Evolutionary conservation across 176 grass and related monocot species (phyloP), one percentile per base, ranked within the genome.

Genomic region (Coix lacrymajobi): DNA sequence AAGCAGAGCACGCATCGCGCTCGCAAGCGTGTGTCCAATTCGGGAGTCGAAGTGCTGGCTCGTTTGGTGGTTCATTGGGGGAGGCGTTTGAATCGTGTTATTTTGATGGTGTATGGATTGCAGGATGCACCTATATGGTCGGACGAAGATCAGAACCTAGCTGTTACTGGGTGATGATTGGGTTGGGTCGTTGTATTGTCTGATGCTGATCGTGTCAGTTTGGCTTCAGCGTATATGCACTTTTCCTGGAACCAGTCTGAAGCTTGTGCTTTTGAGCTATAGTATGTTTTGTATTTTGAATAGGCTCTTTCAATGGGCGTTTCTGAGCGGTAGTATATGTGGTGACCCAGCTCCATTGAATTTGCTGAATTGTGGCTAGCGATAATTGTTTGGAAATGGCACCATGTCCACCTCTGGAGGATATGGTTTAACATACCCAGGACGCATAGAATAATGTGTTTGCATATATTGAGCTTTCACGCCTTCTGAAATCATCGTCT

Each of bases 101-200:
- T 38, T 77, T 39, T 41, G n/a, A 16, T 41, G 56, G 14, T 28
- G 3, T 61, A 24, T 61, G 8, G 14, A 14, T 40, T 36, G 79
- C 15, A 97, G 88, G 86, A 91, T 71, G 88, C 83, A 58, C 88
- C 90, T 4, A 38, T 91, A 26, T 91, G 90, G 80, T 34, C 71
- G 83, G 38, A 94, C 73, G 43, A 86, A 76, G 44, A 66, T 97
- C 4, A 88, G 92, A 1, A 90, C 76, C 17, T 87, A 94, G 51
- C 25, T 76, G 69, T 97, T 85, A 90, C 70, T 92, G 13, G 85
- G 16, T 83, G 37, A 57, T 66, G 94, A 81, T 78, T 87, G 54
- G 39, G 49, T 20, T 87, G 85, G 39, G 66, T 11, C 22, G 9
- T 75, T 16, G 85, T 40, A 30, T 71, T 16, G 85, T 40, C 60